These are phyloP conservation scores for Hypomyces perniciosus DNA, from an alignment of 2,329 filamentous ascomycete genomes.

Conservation along the genomic window DNA sequence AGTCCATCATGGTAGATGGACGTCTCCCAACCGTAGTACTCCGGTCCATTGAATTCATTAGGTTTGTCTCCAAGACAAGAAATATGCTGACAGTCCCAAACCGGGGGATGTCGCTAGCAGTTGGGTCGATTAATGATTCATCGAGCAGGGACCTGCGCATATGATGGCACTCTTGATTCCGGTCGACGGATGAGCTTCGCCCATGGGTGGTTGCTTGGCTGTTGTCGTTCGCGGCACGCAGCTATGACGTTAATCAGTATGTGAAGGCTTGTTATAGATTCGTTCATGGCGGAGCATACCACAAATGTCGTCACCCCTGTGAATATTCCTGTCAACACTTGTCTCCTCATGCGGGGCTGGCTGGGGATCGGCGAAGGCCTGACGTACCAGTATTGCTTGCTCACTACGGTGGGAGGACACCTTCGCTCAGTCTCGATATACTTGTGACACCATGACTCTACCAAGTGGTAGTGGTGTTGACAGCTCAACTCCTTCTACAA, in stretches of 20 bases:
- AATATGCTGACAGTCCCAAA: not conserved
- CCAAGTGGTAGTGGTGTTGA: constrained; percentile 44
- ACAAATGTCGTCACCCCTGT: constrained; percentile 40
- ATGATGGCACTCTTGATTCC: constrained; percentile 22
- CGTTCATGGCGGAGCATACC: constrained; percentile 27
- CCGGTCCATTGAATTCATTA: too few relatives aligned
- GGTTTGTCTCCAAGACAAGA: not conserved
- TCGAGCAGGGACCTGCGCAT: constrained; percentile 25
- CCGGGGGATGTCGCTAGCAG: not conserved
- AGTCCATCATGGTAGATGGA: too few relatives aligned
- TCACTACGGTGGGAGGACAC: constrained; percentile 38
- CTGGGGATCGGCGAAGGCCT: not conserved
- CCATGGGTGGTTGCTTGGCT: constrained; percentile 34
- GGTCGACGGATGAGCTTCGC: constrained; percentile 32
- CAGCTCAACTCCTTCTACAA: constrained; percentile 46
- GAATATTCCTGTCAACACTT: constrained; percentile 20
- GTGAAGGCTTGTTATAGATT: not conserved
- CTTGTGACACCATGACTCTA: constrained; percentile 41
- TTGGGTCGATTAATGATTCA: constrained; percentile 1
- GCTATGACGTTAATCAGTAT: constrained; percentile 24
- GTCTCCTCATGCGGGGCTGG: not conserved
- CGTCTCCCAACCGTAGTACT: too few relatives aligned
- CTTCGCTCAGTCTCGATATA: constrained; percentile 40
- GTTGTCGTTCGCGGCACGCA: constrained; percentile 34
- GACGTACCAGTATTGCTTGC: constrained; percentile 41